These are phyloP conservation scores for Smittium culicis DNA, from an alignment of 371 early-diverging fungal genomes.

Conservation along the genomic window DNA sequence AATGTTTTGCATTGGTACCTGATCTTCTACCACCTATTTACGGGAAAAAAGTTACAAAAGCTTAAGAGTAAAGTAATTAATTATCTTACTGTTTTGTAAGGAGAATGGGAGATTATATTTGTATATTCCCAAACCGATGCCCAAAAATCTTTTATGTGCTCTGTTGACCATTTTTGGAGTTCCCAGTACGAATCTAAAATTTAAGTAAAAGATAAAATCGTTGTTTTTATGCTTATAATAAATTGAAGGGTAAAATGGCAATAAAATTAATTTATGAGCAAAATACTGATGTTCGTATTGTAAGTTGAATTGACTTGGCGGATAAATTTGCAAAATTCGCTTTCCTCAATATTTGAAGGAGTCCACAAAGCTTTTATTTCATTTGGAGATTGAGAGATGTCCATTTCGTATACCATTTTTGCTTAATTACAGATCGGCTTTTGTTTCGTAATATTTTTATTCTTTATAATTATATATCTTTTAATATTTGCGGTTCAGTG, in stretches of 20 bases:
- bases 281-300: neutral
- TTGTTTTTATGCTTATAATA: too few relatives aligned
- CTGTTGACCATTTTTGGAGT: slow-evolving; percentile 72
- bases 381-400: too few relatives aligned
- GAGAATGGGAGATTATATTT: slow-evolving; percentile 41
- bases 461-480: too few relatives aligned
- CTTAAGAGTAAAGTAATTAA: neutral
- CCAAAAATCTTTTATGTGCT: slow-evolving; percentile 68
- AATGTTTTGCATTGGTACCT: slow-evolving; percentile 58
- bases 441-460: too few relatives aligned
- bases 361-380: neutral
- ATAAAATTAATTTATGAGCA: neutral
- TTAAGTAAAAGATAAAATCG: neutral
- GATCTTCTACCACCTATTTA: slow-evolving; percentile 42
- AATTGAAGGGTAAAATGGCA: neutral
- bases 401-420: too few relatives aligned
- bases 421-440: too few relatives aligned
- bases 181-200: slow-evolving; percentile 37
- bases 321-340: neutral
- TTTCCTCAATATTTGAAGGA: neutral
- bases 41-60: neutral
- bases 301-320: neutral
- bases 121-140: slow-evolving; percentile 72
- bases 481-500: too few relatives aligned
- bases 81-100: slow-evolving; percentile 20